Conservation (phyloP, 495 filamentous ascomycete genomes). For the Apiosordaria backusii region DNA sequence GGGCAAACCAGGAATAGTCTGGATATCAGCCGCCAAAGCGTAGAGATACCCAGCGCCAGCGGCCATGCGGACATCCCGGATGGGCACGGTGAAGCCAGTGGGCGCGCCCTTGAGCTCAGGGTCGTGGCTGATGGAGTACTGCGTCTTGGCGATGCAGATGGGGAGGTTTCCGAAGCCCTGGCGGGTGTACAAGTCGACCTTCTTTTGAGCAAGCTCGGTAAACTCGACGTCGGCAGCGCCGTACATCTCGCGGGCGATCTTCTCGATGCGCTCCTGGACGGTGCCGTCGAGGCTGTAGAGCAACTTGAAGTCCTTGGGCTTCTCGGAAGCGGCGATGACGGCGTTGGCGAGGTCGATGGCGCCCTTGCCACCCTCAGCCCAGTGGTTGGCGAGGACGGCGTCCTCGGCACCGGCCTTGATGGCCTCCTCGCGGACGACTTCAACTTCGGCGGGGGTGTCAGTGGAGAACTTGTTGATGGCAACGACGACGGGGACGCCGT, state of each 20-base stretch:
- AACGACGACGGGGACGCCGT: constrained; percentile 93
- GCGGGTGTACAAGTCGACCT: constrained; percentile 89
- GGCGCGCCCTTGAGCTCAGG: constrained; percentile 94
- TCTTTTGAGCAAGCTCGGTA: constrained; percentile 88
- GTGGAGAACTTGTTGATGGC: constrained; percentile 96
- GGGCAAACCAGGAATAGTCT: constrained; percentile 94
- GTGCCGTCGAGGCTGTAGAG: constrained; percentile 76
- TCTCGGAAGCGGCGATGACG: constrained; percentile 76
- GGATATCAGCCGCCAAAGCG: constrained; percentile 93
- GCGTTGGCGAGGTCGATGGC: constrained; percentile 86
- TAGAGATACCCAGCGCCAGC: constrained; percentile 94
- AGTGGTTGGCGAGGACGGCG: constrained; percentile 92
- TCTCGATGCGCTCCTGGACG: constrained; percentile 87
- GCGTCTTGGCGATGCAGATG: constrained; percentile 96
- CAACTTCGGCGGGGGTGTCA: constrained; percentile 90
- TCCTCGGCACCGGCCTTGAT: constrained; percentile 91
- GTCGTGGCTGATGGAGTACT: constrained; percentile 95
- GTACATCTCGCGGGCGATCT: constrained; percentile 90
- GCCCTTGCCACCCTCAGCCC: constrained; percentile 91
- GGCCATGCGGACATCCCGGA: constrained; percentile 89
- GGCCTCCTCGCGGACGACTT: constrained; percentile 82
- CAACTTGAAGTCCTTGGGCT: constrained; percentile 86
- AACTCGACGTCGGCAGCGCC: constrained; percentile 89
- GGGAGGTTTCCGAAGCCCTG: constrained; percentile 91
- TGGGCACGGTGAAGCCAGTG: constrained; percentile 91